Base-by-base conservation (phyloP, 2,329 filamentous ascomycete species). In the Fusarium redolens region DNA sequence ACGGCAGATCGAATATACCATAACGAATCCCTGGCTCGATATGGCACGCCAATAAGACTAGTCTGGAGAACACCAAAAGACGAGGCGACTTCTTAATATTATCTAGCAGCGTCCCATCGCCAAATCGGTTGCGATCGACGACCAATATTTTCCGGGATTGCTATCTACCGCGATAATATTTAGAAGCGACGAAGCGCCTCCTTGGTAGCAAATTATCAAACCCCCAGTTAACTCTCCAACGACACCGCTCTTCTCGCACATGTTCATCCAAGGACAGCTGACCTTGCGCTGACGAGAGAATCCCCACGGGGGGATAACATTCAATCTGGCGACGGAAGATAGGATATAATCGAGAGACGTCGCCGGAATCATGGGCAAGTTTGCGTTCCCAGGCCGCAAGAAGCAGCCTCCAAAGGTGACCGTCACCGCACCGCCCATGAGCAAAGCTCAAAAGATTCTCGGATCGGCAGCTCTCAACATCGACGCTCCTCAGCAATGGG, bases 371-470 rank as follows among this genome's bases (percentile, higher is more conserved):
- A 80, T 80, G 78, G 72, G 71, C 65, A 78, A 77, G 59, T 80
- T 80, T 63, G 68, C 74, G 5, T 79, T 79, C 33, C 66, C 72
- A 30, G 63, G 76, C 54, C 76, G 76, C 75, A 78, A 78, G 71
- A 78, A 78, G 76, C 75, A 77, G 68, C 60, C 76, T 38, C 76
- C 76, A 18, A 69, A 73, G 54, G 76, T 78, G 37, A 77, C 70
- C 7, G 75, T 78, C 47, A 78, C 76, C 40, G 76, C 73, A 37
- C 76, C 76, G 33, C 64, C 65, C n/a, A 73, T 74, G 68, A 78
- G 66, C 60, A 78, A 78, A 58, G 76, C 76, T 48, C 76, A 78
- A 38, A 77, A 77, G 69, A 78, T 78, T 45, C 74, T 78, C 30
- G 76, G 76, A 48, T 57, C 76, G 13, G 65, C 68, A 17, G 76